Conservation (phyloP, 179 eudicot species). For the Carnegiea gigantea region DNA sequence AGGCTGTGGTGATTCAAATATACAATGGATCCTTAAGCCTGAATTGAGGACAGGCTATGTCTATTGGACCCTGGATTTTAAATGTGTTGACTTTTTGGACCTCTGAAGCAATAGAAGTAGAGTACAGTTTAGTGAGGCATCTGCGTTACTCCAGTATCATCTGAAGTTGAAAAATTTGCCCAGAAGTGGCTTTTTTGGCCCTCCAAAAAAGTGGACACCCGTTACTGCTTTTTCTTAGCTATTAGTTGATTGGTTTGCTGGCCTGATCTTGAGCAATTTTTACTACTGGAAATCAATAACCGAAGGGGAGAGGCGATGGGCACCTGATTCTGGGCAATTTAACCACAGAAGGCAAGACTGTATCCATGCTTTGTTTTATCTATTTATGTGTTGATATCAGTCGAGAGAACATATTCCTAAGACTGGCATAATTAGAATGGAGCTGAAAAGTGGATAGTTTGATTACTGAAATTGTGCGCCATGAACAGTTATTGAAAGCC, state of each 20-base stretch:
- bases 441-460: background rate
- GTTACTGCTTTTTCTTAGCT: background rate
- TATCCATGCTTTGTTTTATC: background rate
- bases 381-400: background rate
- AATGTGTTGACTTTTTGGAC: background rate
- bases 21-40: background rate
- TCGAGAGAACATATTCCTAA: background rate
- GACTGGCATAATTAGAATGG: background rate
- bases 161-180: background rate
- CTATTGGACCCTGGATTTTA: background rate
- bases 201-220: background rate
- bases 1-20: background rate
- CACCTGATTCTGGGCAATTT: background rate
- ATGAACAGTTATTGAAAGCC: background rate
- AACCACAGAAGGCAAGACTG: background rate
- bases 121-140: background rate
- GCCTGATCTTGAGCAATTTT: background rate
- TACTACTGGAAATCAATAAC: background rate
- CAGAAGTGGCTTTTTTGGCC: background rate
- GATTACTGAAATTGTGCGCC: background rate
- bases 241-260: background rate
- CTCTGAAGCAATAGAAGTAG: background rate
- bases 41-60: background rate
- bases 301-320: background rate
- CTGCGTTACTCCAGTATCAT: background rate